Conservation (phyloP, 768 basidiomycete species). For the Leucocoprinus birnbaumii region DNA sequence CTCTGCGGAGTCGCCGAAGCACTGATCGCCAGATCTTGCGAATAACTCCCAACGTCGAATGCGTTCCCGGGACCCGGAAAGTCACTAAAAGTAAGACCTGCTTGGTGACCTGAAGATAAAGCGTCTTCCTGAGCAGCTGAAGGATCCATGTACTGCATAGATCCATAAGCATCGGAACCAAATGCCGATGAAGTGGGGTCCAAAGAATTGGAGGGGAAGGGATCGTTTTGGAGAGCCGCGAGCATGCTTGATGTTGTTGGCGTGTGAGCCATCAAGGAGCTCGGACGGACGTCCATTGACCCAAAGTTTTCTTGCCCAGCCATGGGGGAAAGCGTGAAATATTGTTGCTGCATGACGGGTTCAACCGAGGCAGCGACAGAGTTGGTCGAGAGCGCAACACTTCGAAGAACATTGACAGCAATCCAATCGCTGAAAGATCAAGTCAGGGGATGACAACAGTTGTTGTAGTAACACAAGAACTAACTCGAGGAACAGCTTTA, state of each 20-base stretch:
- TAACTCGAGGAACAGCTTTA: conserved; percentile 89
- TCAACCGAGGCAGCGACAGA: conserved; percentile 91
- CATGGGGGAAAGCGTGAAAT: conserved; percentile 87
- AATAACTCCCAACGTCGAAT: conserved; percentile 71
- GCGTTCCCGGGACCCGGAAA: conserved; percentile 57
- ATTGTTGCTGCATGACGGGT: conserved; percentile 88
- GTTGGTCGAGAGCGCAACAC: conserved; percentile 85
- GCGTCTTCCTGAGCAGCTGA: conserved; percentile 62
- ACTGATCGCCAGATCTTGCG: conserved; percentile 64
- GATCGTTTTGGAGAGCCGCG: conserved; percentile 78
- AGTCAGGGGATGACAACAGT: conserved; percentile 4
- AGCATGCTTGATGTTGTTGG: conserved; percentile 91
- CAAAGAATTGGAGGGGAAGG: conserved; percentile 63
- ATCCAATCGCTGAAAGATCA: conserved; percentile 74
- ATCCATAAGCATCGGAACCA: conserved; percentile 64
- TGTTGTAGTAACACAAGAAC: conserved; percentile 25
- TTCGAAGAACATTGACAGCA: conserved; percentile 83
- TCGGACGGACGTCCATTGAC: conserved; percentile 58
- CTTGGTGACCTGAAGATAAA: conserved; percentile 53
- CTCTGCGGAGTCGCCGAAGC: conserved; percentile 47
- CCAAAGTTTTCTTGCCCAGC: conserved; percentile 80
- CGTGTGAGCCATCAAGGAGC: conserved; percentile 69
- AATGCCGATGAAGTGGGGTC: conserved; percentile 64
- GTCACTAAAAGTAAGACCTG: conserved; percentile 70
- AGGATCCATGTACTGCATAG: conserved; percentile 77